Percentiles rank a stretch among this genome's conserved stretches.
Evolutionary conservation across 2,329 filamentous ascomycete species (phyloP).

Genomic region (Hypoxylon sp.): DNA sequence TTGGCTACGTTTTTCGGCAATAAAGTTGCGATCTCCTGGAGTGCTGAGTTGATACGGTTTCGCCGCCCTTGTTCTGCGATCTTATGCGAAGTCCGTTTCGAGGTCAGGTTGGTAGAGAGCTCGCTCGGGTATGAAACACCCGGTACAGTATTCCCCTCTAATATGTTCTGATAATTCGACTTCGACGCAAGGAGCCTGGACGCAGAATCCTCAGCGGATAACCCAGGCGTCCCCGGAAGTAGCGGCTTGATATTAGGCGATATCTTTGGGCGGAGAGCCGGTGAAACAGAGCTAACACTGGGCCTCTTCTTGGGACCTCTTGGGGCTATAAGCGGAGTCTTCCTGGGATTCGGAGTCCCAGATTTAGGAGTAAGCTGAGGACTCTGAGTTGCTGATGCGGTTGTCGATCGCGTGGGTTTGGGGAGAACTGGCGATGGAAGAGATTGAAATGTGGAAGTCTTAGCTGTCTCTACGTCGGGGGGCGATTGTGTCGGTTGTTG

Average conservation of each 20-base stretch:
- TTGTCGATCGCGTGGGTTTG: conserved; percentile 57
- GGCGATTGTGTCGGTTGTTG: conserved; percentile 62
- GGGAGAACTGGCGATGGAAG: conserved; percentile 65
- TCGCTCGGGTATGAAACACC: conserved; percentile 92
- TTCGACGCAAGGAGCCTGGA: conserved; percentile 90
- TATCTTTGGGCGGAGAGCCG: conserved; percentile 88
- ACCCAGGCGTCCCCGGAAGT: conserved; percentile 73
- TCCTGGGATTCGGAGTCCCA: conserved; percentile 61
- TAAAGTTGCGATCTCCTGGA: conserved; percentile 90
- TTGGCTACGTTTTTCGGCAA: conserved; percentile 74
- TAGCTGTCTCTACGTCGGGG: conserved; percentile 61
- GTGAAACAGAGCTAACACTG: conserved; percentile 82
- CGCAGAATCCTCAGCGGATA: conserved; percentile 71
- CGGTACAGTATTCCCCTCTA: conserved; percentile 92
- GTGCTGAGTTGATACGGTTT: conserved; percentile 93
- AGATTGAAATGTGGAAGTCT: conserved; percentile 66
- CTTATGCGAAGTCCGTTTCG: conserved; percentile 97
- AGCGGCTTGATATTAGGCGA: conserved; percentile 95
- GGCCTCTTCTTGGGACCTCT: conserved; percentile 77
- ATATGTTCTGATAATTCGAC: conserved; percentile 97
- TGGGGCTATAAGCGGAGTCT: conserved; percentile 70
- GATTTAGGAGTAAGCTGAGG: conserved; percentile 73
- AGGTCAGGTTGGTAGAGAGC: conserved; percentile 92
- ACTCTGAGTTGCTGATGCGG: conserved; percentile 73
- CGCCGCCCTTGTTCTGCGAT: conserved; percentile 96